Conservation (phyloP, 148 eudicot genomes). For the Gaultheria prostrata region DNA sequence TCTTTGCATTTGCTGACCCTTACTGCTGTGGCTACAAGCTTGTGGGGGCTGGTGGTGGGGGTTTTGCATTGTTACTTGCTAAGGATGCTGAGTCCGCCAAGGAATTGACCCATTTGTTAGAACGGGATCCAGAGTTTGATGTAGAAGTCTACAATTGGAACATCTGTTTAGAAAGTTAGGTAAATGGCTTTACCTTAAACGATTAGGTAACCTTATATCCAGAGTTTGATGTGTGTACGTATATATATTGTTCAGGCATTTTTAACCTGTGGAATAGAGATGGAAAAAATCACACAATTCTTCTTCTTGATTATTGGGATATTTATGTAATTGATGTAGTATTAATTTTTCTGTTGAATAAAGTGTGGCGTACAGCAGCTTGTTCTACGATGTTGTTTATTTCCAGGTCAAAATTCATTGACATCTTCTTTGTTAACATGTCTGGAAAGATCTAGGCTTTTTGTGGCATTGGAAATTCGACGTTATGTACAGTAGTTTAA, state of each 20-base stretch:
- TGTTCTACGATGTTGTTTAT: not conserved
- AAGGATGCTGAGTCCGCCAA: slow-evolving; percentile 57
- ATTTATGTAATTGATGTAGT: not conserved
- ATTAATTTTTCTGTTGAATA: not conserved
- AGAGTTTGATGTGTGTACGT: not conserved
- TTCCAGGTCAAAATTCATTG: not conserved
- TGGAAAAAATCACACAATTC: not conserved
- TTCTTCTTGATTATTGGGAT: slow-evolving; percentile 2
- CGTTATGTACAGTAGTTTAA: not conserved
- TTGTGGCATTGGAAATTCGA: not conserved
- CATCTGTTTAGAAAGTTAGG: slow-evolving; percentile 29
- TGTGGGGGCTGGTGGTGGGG: slow-evolving; percentile 99
- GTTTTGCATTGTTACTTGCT: slow-evolving; percentile 85
- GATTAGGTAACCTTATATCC: too few species aligned
- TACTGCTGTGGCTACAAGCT: slow-evolving; percentile 92
- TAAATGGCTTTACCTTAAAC: not conserved
- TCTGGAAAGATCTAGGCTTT: not conserved
- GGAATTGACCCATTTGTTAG: slow-evolving; percentile 46
- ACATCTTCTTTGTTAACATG: not conserved
- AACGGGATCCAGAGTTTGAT: slow-evolving; percentile 48
- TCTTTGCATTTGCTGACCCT: slow-evolving; percentile 64
- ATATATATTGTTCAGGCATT: not conserved
- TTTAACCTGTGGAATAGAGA: not conserved
- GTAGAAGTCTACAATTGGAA: slow-evolving; percentile 79
- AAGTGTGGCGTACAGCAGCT: not conserved